phyloP scores from a whole-genome alignment of 2,329 filamentous ascomycete genomes.

The Aureobasidium melanogenum region DNA sequence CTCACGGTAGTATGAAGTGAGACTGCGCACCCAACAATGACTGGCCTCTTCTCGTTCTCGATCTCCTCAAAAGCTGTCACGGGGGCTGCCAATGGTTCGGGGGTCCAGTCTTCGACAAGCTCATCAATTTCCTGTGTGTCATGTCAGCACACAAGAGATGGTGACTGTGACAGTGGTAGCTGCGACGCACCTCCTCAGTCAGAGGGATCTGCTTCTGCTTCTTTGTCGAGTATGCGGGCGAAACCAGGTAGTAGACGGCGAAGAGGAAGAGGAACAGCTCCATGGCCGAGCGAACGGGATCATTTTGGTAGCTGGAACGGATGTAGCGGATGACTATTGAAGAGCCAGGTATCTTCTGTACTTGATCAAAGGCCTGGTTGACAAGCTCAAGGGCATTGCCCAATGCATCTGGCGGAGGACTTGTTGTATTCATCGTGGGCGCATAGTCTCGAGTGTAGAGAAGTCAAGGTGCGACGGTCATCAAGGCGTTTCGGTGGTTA shows the following conservation, averaged over 20 bases:
- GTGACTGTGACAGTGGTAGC: not conserved
- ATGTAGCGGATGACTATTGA: constrained; percentile 93
- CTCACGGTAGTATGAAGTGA: not conserved
- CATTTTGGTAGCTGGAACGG: constrained; percentile 94
- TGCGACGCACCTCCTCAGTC: constrained; percentile 58
- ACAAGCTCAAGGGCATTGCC: constrained; percentile 13
- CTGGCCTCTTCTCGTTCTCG: constrained; percentile 74
- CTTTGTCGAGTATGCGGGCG: constrained; percentile 84
- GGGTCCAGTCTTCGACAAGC: constrained; percentile 90
- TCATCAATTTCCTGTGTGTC: constrained; percentile 78
- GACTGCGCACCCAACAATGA: constrained; percentile 69
- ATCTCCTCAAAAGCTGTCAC: constrained; percentile 66
- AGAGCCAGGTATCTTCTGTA: constrained; percentile 88
- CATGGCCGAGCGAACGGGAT: constrained; percentile 85
- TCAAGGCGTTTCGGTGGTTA: not conserved
- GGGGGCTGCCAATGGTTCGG: constrained; percentile 76
- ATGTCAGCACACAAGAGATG: not conserved
- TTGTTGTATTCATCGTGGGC: constrained; percentile 10
- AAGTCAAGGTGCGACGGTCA: not conserved
- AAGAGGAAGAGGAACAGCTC: constrained; percentile 92
- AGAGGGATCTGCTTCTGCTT: constrained; percentile 85
- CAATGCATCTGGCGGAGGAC: constrained; percentile 9
- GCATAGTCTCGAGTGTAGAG: not conserved
- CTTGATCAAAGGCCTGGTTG: constrained; percentile 36
- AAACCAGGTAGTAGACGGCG: constrained; percentile 84